Base-by-base conservation (phyloP, 83 land plant species). In the Diphasiastrum complanatum region DNA sequence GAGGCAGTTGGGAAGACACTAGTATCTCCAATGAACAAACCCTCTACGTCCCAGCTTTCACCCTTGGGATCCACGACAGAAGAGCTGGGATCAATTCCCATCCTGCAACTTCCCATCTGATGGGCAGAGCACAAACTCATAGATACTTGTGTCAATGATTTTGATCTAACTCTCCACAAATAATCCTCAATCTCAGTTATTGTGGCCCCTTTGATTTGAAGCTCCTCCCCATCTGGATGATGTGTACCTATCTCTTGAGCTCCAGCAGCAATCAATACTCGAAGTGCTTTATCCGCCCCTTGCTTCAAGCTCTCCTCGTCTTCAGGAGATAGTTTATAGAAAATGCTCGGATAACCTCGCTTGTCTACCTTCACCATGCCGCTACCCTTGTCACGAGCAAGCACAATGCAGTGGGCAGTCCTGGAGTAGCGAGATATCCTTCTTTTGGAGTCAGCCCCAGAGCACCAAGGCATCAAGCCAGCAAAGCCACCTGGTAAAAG, bases 41-140 rank as follows among this genome's bases (percentile, higher is more conserved):
- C 83, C 62, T 82, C 83, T 33, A 75, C 85, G 50, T 86, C 97
- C 89, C 93, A 84, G 12, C 72, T 59, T 72, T 87, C 86, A 6
- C 89, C 93, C 14, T 25, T 77, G 24, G 45, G 60, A 30, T 78
- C 71, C 59, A 91, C 95, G 18, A 51, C 86, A 0, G 85, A 73
- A 1, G 1, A 6, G 25, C 20, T 47, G 23, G 77, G 63, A 20
- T 70, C 65, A 11, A 59, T 53, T 6, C 97, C 97, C 97, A 91
- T 91, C 30, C 93, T 33, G 52, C 97, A 91, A 16, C 82, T 85
- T 36, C 97, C 90, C 84, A 91, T 80, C 75, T 91, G 97, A 48
- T 91, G 97, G 1, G 95, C 90, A 18, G 85, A 85, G 30, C 68
- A 60, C 34, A 85, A 3, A 27, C 79, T 78, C 19, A 70, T 60